phyloP scores from a whole-genome alignment of 2,329 filamentous ascomycete genomes.

The Nectriaceae sp. region DNA sequence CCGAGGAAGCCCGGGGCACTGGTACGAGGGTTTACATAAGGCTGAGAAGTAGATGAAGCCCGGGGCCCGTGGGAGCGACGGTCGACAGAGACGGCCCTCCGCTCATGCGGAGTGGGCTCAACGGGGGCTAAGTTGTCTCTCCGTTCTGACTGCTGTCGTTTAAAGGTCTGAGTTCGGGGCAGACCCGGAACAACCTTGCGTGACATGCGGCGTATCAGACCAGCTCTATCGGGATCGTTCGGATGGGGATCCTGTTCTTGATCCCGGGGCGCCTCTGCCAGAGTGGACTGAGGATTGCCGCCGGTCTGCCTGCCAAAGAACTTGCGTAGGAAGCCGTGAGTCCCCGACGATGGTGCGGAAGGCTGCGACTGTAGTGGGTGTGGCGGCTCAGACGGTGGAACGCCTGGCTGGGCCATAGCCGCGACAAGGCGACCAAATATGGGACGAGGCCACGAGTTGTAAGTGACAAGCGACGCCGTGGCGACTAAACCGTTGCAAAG shows the following conservation, averaged over 20 bases:
- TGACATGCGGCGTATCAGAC: slow-evolving; percentile 45
- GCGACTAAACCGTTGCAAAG: neutral
- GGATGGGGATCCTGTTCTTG: slow-evolving; percentile 35
- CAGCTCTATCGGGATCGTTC: slow-evolving; percentile 34
- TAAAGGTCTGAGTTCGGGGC: slow-evolving; percentile 77
- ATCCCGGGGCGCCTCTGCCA: slow-evolving; percentile 15
- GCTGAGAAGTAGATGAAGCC: slow-evolving; percentile 22
- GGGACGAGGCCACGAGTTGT: neutral
- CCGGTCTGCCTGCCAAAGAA: slow-evolving; percentile 28
- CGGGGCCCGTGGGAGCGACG: slow-evolving; percentile 44
- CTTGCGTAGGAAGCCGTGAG: slow-evolving; percentile 30
- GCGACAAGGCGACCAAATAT: slow-evolving; percentile 17
- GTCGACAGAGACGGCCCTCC: slow-evolving; percentile 71
- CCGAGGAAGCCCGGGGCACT: slow-evolving; percentile 51
- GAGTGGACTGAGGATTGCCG: slow-evolving; percentile 10
- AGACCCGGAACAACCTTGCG: slow-evolving; percentile 75
- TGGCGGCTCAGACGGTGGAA: slow-evolving; percentile 30
- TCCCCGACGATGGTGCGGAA: slow-evolving; percentile 25
- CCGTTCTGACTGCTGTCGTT: slow-evolving; percentile 79
- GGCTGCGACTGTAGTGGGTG: slow-evolving; percentile 26
- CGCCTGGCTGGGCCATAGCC: slow-evolving; percentile 36
- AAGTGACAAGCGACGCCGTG: neutral
- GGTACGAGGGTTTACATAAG: slow-evolving; percentile 39
- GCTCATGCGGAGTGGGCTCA: slow-evolving; percentile 63
- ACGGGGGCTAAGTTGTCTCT: slow-evolving; percentile 71